phyloP scores from a whole-genome alignment of 2,329 filamentous ascomycete species.

The Thermothelomyces thermophilus region DNA sequence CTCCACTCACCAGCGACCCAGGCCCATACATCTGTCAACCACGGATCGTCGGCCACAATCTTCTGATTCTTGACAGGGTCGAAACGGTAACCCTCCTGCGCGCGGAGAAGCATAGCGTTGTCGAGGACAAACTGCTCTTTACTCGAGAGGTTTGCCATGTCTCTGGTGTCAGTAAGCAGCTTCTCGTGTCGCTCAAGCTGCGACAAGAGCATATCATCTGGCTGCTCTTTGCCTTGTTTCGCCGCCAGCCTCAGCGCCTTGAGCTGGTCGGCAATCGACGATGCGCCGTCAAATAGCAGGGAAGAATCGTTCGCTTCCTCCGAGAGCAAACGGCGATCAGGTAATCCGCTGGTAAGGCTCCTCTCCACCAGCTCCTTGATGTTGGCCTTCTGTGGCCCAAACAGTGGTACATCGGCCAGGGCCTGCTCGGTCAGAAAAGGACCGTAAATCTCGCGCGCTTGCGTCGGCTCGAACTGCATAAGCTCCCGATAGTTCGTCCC shows the following conservation, averaged over 20 bases:
- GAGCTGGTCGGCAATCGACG: conserved; percentile 44
- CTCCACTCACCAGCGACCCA: conserved; percentile 56
- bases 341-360: conserved; percentile 31
- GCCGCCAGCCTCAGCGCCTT: conserved; percentile 36
- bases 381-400: conserved; percentile 45
- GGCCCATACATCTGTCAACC: conserved; percentile 73
- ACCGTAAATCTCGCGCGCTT: conserved; percentile 47
- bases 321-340: conserved; percentile 32
- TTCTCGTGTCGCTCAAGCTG: conserved; percentile 54
- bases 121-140: conserved; percentile 48
- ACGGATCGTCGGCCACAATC: conserved; percentile 64
- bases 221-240: conserved; percentile 13
- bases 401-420: conserved; percentile 49
- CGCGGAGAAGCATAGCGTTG: conserved; percentile 53
- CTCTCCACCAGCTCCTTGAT: conserved; percentile 38
- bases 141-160: conserved; percentile 41
- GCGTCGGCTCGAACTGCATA: conserved; percentile 52
- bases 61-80: conserved; percentile 58
- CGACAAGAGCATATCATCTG: conserved; percentile 32
- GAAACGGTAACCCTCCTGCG: conserved; percentile 57
- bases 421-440: conserved; percentile 49
- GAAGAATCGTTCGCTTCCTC: conserved; percentile 35
- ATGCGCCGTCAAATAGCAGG: conserved; percentile 36
- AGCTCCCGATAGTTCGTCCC: conserved; percentile 46
- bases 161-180: conserved; percentile 40